phyloP scores from a whole-genome alignment of 805 yeast genomes.

The Blastobotrys mokoenaii region DNA sequence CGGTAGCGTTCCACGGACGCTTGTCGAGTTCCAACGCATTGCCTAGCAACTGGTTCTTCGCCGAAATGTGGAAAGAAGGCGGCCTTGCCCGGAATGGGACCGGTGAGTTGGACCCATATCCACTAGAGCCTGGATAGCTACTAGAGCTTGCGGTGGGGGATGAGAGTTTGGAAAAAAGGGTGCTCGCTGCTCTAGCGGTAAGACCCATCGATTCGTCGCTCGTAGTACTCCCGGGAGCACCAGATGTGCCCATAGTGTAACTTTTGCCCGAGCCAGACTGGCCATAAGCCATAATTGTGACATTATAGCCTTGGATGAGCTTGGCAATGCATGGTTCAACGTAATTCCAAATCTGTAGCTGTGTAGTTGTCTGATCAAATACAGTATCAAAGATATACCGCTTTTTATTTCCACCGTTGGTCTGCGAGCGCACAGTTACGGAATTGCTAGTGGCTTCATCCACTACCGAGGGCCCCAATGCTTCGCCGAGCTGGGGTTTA shows the following conservation, averaged over 20 bases:
- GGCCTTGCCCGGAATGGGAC: background rate
- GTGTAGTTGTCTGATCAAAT: constrained; percentile 16
- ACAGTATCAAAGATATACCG: constrained; percentile 16
- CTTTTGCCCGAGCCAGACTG: constrained; percentile 32
- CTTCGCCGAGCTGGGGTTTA: constrained; percentile 2
- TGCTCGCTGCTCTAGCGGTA: constrained; percentile 38
- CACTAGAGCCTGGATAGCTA: background rate
- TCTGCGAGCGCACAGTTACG: background rate
- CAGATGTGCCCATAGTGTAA: constrained; percentile 34
- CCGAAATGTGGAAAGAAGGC: background rate
- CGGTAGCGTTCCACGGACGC: constrained; percentile 13
- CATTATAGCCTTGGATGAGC: constrained; percentile 20
- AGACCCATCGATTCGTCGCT: constrained; percentile 42
- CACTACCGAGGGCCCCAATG: background rate
- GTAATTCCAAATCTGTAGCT: constrained; percentile 14
- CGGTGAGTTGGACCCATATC: background rate
- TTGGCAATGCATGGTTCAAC: constrained; percentile 6
- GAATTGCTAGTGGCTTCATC: background rate
- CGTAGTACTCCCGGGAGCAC: constrained; percentile 31
- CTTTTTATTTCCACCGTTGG: constrained; percentile 5
- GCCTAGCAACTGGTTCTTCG: background rate
- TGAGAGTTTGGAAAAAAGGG: constrained; percentile 8
- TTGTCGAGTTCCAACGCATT: background rate
- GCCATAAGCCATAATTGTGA: constrained; percentile 25
- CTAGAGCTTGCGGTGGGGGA: too few relatives aligned